Base-by-base conservation (phyloP, 306 rosid genomes). In the Trifolium dubium region DNA sequence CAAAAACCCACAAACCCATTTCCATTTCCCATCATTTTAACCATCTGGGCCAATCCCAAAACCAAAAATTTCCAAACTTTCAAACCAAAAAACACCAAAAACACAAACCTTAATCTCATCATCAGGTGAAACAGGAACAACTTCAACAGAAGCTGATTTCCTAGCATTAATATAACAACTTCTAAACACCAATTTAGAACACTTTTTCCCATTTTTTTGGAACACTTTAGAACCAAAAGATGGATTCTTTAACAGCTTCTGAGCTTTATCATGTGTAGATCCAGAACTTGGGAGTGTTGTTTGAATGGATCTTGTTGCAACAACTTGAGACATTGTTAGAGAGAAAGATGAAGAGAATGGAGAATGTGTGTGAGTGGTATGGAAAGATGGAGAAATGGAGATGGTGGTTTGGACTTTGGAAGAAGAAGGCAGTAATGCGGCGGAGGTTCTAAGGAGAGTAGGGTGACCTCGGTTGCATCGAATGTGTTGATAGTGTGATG, bases 91-190 rank as follows among this genome's bases (percentile, higher is more conserved):
- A 34, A 59, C 0, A 5, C 23, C 44, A 64, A 77, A 17, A 75
- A 61, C 19, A 79, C 84, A 12, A 81, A 90, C 98, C 96, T 86
- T 85, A 3, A 90, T 77, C 18, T 72, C 75, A 81, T 90, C 97
- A 72, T 83, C 93, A 11, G 96, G 90, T 18, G 98, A 86, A 0
- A 93, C 89, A 4, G 98, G 93, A 54, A 89, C 69, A 49, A 93
- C 85, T 77, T 87, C 92, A 17, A 78, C 64, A 70, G 89, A 80
- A 29, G 87, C 78, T 64, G 92, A 82, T 56, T 80, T 82, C 83
- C 81, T 73, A 2, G 98, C 90, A 30, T 74, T 76, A 77, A 90
- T 74, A 53, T 58, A 72, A 54, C 4, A 77, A 69, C 75, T 79
- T 80, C 79, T 72, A 46, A 30, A 62, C 19, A 39, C 35, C 56